Base-by-base conservation (phyloP, 352 stramenopile genomes). In the Albugo laibachii region DNA sequence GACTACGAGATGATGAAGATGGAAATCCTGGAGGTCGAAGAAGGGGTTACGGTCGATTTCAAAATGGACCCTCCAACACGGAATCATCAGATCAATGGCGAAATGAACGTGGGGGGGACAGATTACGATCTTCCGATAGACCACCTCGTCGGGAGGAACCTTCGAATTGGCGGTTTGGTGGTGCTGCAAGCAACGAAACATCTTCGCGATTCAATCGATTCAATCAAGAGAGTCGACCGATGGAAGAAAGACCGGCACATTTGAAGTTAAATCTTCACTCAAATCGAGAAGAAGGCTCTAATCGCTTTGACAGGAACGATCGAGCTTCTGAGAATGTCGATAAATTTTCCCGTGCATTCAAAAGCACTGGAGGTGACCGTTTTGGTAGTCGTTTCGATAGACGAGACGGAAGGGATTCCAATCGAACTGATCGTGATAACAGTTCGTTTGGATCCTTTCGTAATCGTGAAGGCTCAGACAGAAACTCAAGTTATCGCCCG, bases 261-360 rank as follows among this genome's bases (percentile, higher is more conserved):
- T 77, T 87, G 71, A 69, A 72, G 21, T 48, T 87, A 51, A 87
- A 87, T 54, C 55, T 87, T 40, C 49, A 62, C 57, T 69, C 69
- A n/a, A 71, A 72, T 35, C 42, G 54, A 24, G 45, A 56, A 13
- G 58, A 55, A n/a, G 41, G 37, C 14, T 51, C 46, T 45, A 50
- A 42, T 35, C 55, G 51, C 34, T 69, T 66, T 18, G 55, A 53
- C 21, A 57, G 58, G 37, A 49, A 61, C 19, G 57, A 45, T n/a
- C 48, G 45, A 37, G 36, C 47, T 15, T 34, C 27, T 20, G 46
- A 40, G 21, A 16, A 19, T 24, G 38, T 43, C 16, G 38, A 43
- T 8, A 43, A 19, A 43, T 19, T 24, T 8, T 43, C 38, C 3
- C 38, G 38, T 24, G 38, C 16, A 8, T 43, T 24, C 8, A 21